Conservation (phyloP, 106 monocot genomes). For the Vanilla planifolia region DNA sequence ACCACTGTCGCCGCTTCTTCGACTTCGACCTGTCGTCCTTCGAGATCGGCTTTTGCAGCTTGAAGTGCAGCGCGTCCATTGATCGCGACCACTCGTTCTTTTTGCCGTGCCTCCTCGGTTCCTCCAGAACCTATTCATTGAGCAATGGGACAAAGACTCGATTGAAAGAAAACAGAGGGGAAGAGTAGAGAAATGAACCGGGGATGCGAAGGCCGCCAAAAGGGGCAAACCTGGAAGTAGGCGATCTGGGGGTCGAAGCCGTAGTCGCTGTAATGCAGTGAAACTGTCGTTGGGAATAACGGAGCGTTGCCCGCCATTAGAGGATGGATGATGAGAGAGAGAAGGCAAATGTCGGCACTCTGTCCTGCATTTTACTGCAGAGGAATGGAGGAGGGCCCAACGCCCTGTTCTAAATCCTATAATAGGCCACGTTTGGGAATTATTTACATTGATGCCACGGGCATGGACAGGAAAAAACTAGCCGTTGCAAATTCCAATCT, state of each 20-base stretch:
- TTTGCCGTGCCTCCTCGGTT: conserved; percentile 27
- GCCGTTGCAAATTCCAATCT: too few species aligned
- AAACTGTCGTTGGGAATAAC: conserved; percentile 26
- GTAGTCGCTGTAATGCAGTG: conserved; percentile 64
- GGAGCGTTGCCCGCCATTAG: conserved; percentile 23
- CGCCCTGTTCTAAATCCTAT: too few species aligned
- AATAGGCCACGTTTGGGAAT: too few species aligned
- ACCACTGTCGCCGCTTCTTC: conserved; percentile 35
- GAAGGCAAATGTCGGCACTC: too few species aligned
- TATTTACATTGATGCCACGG: too few species aligned
- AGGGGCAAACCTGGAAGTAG: conserved; percentile 51
- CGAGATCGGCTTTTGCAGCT: conserved; percentile 56
- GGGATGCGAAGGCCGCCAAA: too few species aligned
- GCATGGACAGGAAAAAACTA: too few species aligned
- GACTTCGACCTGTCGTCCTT: conserved; percentile 20
- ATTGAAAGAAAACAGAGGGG: neutral
- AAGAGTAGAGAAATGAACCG: neutral
- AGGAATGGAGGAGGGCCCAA: too few species aligned
- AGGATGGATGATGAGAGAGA: neutral
- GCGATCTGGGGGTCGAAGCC: conserved; percentile 60
- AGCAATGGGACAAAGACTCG: too few species aligned
- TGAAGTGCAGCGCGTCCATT: conserved; percentile 43
- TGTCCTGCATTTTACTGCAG: too few species aligned
- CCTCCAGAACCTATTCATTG: conserved; percentile 25
- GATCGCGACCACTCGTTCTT: conserved; percentile 7